Base-by-base conservation (phyloP, 768 basidiomycete species). In the Baorangia bicolor region DNA sequence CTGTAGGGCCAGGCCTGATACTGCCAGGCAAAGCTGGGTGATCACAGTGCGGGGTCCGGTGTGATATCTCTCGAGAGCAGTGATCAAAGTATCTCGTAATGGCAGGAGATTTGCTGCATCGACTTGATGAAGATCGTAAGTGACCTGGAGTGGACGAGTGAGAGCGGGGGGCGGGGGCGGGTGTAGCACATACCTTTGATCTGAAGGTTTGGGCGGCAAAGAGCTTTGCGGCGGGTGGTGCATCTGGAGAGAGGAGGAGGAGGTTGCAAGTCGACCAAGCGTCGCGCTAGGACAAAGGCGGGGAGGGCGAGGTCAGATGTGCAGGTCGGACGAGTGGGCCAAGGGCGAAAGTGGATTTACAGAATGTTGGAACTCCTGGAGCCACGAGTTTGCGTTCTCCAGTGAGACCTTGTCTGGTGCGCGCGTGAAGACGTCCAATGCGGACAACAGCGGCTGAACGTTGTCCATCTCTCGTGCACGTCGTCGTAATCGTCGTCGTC, bases 351-450 rank as follows among this genome's bases (percentile, higher is more conserved):
- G 75, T 78, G 77, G 79, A 90, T 85, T 89, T 87, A 98, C 96
- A 79, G 93, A 95, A 80, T 98, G 95, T 78, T 99, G 96, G 73
- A 98, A 99, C 74, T 95, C 94, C 77, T 94, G 90, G 59, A 99
- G 87, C 94, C 94, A 98, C 63, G 85, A 76, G 77, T 97, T 98
- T 62, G 94, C 96, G 62, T 81, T 82, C 63, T 92, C 90, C 61
- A 97, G 81, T 18, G 92, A 86, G 16, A 74, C 73, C 65, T 90
- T 88, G 79, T 96, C 91, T 31, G 96, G 90, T 50, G 87, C 86
- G 57, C 85, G 81, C 62, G 81, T 78, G 72, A 94, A 94, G 43
- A 93, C 88, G 48, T 86, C 84, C 63, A 94, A 78, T 23, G 88
- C 92, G 61, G 88, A 82, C 65, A 92, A 73, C 7, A 94, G 74